phyloP scores from a whole-genome alignment of 2,329 filamentous ascomycete genomes.

The Monosporascus ibericus region DNA sequence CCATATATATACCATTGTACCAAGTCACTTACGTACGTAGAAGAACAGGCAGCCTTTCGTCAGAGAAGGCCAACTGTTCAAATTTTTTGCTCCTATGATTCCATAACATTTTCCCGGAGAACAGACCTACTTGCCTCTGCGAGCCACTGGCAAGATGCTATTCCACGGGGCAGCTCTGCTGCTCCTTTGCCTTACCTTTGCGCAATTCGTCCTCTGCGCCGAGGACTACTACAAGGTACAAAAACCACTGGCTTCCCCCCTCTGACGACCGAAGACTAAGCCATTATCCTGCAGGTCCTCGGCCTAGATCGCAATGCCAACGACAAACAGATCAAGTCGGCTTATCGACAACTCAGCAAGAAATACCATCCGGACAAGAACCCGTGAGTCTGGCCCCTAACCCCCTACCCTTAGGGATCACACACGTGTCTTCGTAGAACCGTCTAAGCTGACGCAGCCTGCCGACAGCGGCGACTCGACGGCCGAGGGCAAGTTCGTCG shows the following conservation, averaged over 20 bases:
- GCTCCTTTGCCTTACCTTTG: slow-evolving; percentile 43
- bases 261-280: not conserved
- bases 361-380: slow-evolving; percentile 98
- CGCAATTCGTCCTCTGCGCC: slow-evolving; percentile 49
- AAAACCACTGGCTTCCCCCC: not conserved
- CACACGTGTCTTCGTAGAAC: no score
- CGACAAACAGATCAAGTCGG: slow-evolving; percentile 86
- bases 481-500: slow-evolving; percentile 86
- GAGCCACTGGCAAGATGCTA: slow-evolving; percentile 39
- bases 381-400: slow-evolving; percentile 53
- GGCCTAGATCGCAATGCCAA: slow-evolving; percentile 73
- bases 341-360: slow-evolving; percentile 87
- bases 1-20: not conserved
- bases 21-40: not conserved
- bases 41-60: not conserved
- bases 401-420: no score
- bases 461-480: slow-evolving; percentile 61
- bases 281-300: slow-evolving; percentile 53
- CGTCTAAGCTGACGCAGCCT: not conserved
- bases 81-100: not conserved
- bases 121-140: no score
- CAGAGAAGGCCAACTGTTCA: not conserved
- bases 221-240: slow-evolving; percentile 76
- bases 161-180: slow-evolving; percentile 42
- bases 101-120: not conserved